These are phyloP conservation scores for Xerocomellus amylosporus DNA, from an alignment of 768 basidiomycete genomes.

Conservation along the genomic window DNA sequence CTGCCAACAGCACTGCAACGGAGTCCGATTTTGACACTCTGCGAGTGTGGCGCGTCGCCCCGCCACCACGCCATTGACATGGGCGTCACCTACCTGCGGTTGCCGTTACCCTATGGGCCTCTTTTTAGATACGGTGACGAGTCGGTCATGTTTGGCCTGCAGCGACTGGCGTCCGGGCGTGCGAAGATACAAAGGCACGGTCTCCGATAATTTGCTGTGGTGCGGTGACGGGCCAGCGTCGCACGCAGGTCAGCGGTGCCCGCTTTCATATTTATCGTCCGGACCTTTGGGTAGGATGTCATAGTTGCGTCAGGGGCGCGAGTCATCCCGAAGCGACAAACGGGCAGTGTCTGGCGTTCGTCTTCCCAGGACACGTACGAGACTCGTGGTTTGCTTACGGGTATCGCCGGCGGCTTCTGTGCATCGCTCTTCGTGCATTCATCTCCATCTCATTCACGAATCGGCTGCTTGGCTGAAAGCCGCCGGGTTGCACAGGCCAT, in stretches of 20 bases:
- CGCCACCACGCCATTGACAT: background rate
- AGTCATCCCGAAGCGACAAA: background rate
- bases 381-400: background rate
- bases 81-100: background rate
- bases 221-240: background rate
- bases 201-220: no score
- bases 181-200: background rate
- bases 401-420: background rate
- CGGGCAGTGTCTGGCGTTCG: background rate
- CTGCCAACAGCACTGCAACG: background rate
- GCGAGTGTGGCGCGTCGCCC: background rate
- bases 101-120: background rate
- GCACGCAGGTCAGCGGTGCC: slow-evolving; percentile 14
- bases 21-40: background rate
- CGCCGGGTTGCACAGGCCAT: background rate
- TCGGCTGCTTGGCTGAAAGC: background rate
- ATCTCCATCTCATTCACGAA: background rate
- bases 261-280: background rate
- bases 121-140: background rate
- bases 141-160: background rate
- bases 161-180: background rate
- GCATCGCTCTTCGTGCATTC: background rate
- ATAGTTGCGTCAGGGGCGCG: background rate
- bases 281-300: background rate
- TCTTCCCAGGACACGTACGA: no score